Evolutionary conservation across 106 monocot species (phyloP), one percentile per base, ranked within the genome.

Genomic region (Allium cepa): DNA sequence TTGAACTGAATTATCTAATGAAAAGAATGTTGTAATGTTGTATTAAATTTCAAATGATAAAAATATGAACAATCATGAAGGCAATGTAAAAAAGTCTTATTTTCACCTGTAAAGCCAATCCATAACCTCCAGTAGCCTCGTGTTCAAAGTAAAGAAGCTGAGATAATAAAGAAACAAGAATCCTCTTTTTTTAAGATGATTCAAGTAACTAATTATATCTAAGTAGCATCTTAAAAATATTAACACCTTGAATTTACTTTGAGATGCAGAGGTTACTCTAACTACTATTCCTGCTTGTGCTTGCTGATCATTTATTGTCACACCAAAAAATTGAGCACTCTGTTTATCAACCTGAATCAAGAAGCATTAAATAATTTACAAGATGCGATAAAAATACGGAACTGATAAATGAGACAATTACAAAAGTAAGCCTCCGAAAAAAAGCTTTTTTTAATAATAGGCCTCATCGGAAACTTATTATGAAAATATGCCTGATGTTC

Each of bases 61-160:
- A 64, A 45, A 8, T 64, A 49, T 15, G 47, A 9, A 15, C 1
- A 55, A 52, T 8, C 4, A 11, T 46, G 17, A 63, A 10, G 10
- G 46, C 9, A 62, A 62, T 26, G 56, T 14, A 10, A 17, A 49
- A 17, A 50, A 28, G 9, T 10, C 47, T 22, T 51, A 16, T 12
- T 12, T 2, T 12, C 63, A 92, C 96, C 92, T 97, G 96, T 66
- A 97, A 77, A 73, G 89, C 96, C 64, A 97, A 75, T 53, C 88
- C 96, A 81, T 92, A 97, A 61, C 96, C 86, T 60, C 89, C 96
- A 84, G 70, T 92, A 64, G 79, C 70, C 76, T 97, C 96, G 78
- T 88, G 88, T 50, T 97, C 96, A 78, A 97, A 97, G 75, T 89
- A 97, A 59, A 97, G 89, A 78, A 97, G 92, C 96, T 97, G 78